Evolutionary conservation across 1,284 basidiomycete species (phyloP).

Genomic region (Rhizopogon hawkerae): DNA sequence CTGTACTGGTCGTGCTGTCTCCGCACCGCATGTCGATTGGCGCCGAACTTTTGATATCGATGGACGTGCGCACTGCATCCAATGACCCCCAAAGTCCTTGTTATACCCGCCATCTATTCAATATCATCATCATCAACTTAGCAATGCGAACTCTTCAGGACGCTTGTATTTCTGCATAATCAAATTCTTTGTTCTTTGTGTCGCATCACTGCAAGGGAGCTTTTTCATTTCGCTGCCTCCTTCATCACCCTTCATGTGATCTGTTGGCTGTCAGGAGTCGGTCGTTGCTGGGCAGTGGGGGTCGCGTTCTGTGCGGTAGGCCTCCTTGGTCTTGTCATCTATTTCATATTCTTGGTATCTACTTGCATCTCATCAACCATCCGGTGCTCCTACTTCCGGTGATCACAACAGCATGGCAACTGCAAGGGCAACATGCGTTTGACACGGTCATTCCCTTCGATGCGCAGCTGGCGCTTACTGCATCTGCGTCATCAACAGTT

Average conservation of each 20-base stretch:
- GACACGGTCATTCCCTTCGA: not conserved
- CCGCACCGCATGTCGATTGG: not conserved
- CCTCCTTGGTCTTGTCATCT: not conserved
- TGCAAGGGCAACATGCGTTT: conserved; percentile 1
- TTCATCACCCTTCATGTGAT: not conserved
- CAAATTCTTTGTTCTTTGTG: not conserved
- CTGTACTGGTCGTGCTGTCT: not conserved
- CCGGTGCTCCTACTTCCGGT: not conserved
- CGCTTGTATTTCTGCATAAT: not conserved
- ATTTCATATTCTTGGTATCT: not conserved
- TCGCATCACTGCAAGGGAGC: not conserved
- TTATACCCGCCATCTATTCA: not conserved
- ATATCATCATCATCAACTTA: not conserved
- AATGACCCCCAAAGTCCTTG: not conserved
- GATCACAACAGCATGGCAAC: conserved; percentile 1
- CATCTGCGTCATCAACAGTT: not conserved
- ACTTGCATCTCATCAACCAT: not conserved
- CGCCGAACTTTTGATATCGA: not conserved
- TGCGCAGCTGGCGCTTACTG: not conserved
- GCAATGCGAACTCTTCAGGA: not conserved
- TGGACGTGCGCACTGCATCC: not conserved
- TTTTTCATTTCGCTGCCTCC: not conserved
- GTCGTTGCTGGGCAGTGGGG: not conserved
- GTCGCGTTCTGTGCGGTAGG: too few species aligned
- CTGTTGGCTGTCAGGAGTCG: not conserved